Conservation (phyloP, 179 eudicot genomes). For the Pouteria campechiana region DNA sequence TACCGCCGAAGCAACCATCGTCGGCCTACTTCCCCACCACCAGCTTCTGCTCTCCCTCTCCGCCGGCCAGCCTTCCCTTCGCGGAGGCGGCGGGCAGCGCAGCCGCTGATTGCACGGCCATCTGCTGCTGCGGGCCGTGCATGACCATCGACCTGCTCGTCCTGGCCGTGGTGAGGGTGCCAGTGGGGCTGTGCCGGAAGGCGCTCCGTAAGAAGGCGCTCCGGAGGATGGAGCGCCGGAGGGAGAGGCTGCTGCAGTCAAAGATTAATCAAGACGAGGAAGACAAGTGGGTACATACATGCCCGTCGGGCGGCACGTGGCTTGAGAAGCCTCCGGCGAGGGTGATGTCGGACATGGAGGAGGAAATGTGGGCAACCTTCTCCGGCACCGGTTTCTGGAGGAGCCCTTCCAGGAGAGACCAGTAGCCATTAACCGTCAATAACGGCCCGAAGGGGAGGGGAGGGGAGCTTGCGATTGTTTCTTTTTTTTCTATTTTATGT, state of each 20-base stretch:
- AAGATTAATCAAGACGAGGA: not conserved
- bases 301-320: too few species aligned
- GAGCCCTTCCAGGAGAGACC: constrained; percentile 2
- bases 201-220: constrained; percentile 4
- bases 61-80: too few species aligned
- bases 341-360: constrained; percentile 6
- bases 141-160: constrained; percentile 7
- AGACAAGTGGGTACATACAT: constrained; percentile 1
- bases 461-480: too few species aligned
- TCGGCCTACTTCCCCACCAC: too few species aligned
- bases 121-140: constrained; percentile 16
- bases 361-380: constrained; percentile 18
- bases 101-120: constrained; percentile 15
- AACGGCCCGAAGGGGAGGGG: too few species aligned
- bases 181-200: constrained; percentile 11
- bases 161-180: constrained; percentile 12
- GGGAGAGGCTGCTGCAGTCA: not conserved
- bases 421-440: too few species aligned
- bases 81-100: constrained; percentile 17
- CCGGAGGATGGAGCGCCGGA: constrained; percentile 5
- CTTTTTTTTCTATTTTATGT: too few species aligned
- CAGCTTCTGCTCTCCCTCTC: too few species aligned
- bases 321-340: not conserved
- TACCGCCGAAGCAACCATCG: too few species aligned
- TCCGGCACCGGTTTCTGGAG: constrained; percentile 18